Percentiles rank a stretch among this genome's conserved stretches.
These are phyloP conservation scores for Wickerhamiella kurtzmanii DNA, from an alignment of 805 yeast species.

Conservation along the genomic window DNA sequence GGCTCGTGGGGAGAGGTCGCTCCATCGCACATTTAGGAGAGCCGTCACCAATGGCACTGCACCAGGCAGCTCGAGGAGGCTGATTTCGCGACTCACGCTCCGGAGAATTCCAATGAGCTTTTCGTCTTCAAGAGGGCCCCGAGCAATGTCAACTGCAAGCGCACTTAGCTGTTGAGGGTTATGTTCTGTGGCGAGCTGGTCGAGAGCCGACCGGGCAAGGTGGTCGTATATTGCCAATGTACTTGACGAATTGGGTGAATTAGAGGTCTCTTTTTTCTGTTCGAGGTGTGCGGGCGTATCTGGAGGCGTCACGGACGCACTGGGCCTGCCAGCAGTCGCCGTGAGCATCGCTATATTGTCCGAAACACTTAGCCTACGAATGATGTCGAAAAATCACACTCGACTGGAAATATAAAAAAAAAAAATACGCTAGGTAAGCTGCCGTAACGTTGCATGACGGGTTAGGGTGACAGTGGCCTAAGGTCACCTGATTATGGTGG, in stretches of 20 bases:
- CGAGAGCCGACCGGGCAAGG: constrained; percentile 10
- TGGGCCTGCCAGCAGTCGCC: neutral
- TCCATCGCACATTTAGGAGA: constrained; percentile 53
- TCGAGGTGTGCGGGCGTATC: neutral
- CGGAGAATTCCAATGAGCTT: constrained; percentile 45
- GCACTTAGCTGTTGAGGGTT: constrained; percentile 4
- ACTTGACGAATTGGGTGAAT: neutral
- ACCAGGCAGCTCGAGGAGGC: constrained; percentile 43
- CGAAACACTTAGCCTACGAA: neutral
- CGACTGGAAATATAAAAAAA: neutral
- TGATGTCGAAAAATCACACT: neutral
- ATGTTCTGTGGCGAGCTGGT: constrained; percentile 7
- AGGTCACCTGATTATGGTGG: neutral
- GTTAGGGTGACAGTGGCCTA: neutral
- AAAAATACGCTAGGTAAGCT: neutral
- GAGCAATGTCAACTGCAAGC: constrained; percentile 7
- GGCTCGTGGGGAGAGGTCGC: constrained; percentile 33
- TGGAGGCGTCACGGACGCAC: neutral
- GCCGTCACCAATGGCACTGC: constrained; percentile 43
- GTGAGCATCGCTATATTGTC: neutral
- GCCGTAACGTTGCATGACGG: neutral
- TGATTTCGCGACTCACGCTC: constrained; percentile 48
- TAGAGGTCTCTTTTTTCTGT: neutral
- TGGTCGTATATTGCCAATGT: constrained; percentile 5
- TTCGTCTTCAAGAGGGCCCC: constrained; percentile 13